A percentile compares a stretch with the other conserved stretches of the same genome.
phyloP scores from a whole-genome alignment of 2,329 filamentous ascomycete genomes.

The Paramyrothecium roridum region DNA sequence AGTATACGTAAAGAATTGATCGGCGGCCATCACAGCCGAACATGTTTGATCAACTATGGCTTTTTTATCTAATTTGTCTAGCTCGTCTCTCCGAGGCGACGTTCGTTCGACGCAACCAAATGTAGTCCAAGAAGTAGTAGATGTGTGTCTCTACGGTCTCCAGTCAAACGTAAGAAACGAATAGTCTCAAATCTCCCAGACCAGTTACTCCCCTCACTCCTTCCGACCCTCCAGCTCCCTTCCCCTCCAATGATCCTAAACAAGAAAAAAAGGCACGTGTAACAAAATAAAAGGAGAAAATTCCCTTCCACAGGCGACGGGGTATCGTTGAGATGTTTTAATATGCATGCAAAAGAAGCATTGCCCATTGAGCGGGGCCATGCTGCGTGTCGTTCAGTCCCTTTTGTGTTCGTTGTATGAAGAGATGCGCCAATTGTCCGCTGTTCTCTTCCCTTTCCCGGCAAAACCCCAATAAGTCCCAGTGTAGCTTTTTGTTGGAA shows the following conservation, averaged over 20 bases:
- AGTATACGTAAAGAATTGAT: too few relatives aligned
- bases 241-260: conserved; percentile 1
- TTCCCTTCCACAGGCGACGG: conserved; percentile 25
- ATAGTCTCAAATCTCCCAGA: neutral
- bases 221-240: conserved; percentile 16
- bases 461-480: conserved; percentile 12
- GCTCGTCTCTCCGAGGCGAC: neutral
- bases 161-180: neutral
- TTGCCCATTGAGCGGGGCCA: neutral
- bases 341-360: conserved; percentile 28
- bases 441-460: conserved; percentile 7
- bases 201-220: neutral
- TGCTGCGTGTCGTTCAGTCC: neutral
- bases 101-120: neutral
- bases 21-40: too few relatives aligned
- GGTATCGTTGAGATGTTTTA: conserved; percentile 38
- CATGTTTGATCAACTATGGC: neutral
- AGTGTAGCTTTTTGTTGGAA: conserved; percentile 39
- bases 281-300: conserved; percentile 9
- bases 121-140: neutral
- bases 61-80: neutral
- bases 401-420: neutral
- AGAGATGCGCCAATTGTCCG: neutral
- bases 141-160: neutral
- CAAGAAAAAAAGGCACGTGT: conserved; percentile 12